These are phyloP conservation scores for Paecilomyces sp. DNA, from an alignment of 2,329 filamentous ascomycete species.

Conservation along the genomic window DNA sequence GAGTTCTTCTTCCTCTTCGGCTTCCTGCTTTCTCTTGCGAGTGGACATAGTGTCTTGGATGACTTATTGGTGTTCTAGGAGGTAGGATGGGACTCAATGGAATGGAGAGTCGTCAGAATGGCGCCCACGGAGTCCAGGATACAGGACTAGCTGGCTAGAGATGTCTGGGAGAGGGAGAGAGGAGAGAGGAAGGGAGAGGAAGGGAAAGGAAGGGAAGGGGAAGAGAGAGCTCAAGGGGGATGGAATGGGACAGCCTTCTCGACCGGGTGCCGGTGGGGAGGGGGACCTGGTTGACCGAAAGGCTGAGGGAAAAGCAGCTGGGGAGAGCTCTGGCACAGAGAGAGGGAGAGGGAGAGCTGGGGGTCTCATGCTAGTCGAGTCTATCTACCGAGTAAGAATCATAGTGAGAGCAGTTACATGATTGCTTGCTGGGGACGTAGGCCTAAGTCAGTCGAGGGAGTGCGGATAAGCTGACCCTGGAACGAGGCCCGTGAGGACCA, in stretches of 20 bases:
- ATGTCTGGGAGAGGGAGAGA: slow-evolving; percentile 8
- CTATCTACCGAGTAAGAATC: no score
- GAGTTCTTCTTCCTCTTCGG: slow-evolving; percentile 38
- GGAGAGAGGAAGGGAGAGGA: background rate
- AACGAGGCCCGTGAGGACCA: background rate
- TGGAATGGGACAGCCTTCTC: slow-evolving; percentile 44
- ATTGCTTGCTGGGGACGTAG: background rate
- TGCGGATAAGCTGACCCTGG: background rate
- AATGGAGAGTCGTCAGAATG: background rate
- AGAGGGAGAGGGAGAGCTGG: background rate
- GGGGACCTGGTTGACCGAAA: slow-evolving; percentile 21
- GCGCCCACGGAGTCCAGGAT: background rate
- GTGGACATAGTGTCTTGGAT: slow-evolving; percentile 32
- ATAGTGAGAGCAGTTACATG: no score
- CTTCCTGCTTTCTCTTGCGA: slow-evolving; percentile 44
- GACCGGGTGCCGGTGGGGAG: slow-evolving; percentile 49
- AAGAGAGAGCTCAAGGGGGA: slow-evolving; percentile 30
- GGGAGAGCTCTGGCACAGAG: background rate
- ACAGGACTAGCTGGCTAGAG: background rate
- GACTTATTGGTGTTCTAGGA: background rate
- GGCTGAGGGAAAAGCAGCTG: slow-evolving; percentile 9
- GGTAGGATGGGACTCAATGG: background rate
- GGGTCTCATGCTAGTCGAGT: background rate
- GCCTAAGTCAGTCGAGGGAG: background rate
- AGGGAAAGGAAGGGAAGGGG: slow-evolving; percentile 6